A percentile compares a stretch with the other conserved stretches of the same genome.
Conservation (phyloP, 2,329 filamentous ascomycete species). For the Sphaerostilbella broomeana region DNA sequence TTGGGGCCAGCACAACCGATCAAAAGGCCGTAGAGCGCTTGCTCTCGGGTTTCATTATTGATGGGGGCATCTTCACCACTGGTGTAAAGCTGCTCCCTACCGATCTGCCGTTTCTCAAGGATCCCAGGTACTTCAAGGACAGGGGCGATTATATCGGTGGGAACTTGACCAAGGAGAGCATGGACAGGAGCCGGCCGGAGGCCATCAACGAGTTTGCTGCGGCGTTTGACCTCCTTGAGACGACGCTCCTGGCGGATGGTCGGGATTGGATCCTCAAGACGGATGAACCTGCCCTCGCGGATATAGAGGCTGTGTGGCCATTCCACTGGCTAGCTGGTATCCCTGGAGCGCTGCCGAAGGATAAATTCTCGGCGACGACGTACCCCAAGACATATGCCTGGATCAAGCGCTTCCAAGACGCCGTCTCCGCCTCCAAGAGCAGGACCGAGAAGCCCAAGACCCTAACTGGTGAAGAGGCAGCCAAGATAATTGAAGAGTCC, state of each 20-base stretch:
- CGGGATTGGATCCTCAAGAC: slow-evolving; percentile 56
- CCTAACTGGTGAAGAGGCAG: slow-evolving; percentile 49
- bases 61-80: slow-evolving; percentile 50
- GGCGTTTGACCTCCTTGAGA: slow-evolving; percentile 54
- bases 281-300: slow-evolving; percentile 49
- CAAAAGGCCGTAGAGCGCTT: slow-evolving; percentile 46
- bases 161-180: slow-evolving; percentile 19
- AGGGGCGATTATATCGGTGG: slow-evolving; percentile 33
- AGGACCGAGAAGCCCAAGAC: slow-evolving; percentile 29
- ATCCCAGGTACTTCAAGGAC: slow-evolving; percentile 56
- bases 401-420: slow-evolving; percentile 53
- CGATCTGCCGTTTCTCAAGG: slow-evolving; percentile 45
- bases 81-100: slow-evolving; percentile 51
- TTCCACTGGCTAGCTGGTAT: slow-evolving; percentile 59
- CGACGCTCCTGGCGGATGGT: slow-evolving; percentile 57
- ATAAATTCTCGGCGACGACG: slow-evolving; percentile 41
- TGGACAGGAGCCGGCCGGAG: slow-evolving; percentile 38
- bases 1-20: slow-evolving; percentile 32
- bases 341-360: slow-evolving; percentile 46
- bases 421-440: slow-evolving; percentile 36
- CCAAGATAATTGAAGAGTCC: slow-evolving; percentile 37
- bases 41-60: slow-evolving; percentile 49
- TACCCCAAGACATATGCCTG: slow-evolving; percentile 59
- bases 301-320: slow-evolving; percentile 64
- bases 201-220: slow-evolving; percentile 48